These are phyloP conservation scores for Eucalyptus regnans DNA, from an alignment of 345 rosid species.

Conservation along the genomic window DNA sequence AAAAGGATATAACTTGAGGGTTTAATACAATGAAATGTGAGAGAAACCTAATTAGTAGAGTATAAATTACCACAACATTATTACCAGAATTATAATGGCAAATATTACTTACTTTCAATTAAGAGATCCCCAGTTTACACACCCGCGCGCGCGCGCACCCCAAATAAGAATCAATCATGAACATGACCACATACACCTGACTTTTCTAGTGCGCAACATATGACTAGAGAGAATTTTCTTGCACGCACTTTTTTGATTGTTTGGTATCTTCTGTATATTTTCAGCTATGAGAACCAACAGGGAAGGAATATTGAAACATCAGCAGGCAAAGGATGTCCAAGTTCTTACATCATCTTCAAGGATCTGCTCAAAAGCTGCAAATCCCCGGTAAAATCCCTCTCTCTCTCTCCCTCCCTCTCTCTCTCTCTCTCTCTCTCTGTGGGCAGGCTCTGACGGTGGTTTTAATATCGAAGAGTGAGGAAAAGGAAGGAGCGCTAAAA, in stretches of 20 bases:
- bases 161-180: background rate
- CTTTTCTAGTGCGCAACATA: background rate
- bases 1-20: background rate
- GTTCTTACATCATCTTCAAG: slow-evolving; percentile 32
- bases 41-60: background rate
- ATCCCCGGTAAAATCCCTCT: background rate
- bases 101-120: background rate
- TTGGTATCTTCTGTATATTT: background rate
- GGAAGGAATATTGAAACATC: background rate
- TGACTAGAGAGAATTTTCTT: background rate
- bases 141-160: background rate
- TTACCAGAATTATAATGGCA: background rate
- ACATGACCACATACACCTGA: background rate
- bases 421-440: background rate
- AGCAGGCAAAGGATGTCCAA: slow-evolving; percentile 2
- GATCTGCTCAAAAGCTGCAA: slow-evolving; percentile 28
- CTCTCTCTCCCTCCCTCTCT: background rate
- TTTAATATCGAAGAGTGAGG: background rate
- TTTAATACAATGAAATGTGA: background rate
- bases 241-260: background rate
- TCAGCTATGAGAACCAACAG: background rate
- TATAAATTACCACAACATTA: background rate
- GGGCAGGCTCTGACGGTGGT: background rate
- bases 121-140: background rate
- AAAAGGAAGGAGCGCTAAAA: background rate